These are phyloP conservation scores for Sphaerobolus stellatus DNA, from an alignment of 1,284 basidiomycete species.

Conservation along the genomic window DNA sequence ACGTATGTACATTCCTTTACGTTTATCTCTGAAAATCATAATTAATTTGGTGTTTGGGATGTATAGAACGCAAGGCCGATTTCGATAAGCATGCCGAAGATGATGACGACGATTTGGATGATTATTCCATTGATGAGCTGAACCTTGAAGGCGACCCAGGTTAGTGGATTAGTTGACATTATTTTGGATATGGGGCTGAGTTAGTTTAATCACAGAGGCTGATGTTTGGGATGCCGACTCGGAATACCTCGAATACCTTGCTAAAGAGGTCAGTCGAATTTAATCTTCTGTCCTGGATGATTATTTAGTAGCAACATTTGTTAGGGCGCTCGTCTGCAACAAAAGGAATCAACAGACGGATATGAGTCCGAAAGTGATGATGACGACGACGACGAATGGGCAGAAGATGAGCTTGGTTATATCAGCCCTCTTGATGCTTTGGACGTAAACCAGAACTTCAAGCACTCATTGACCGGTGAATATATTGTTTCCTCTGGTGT, in stretches of 20 bases:
- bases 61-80: constrained; percentile 61
- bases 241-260: constrained; percentile 77
- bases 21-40: not conserved
- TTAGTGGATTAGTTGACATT: constrained; percentile 28
- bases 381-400: constrained; percentile 47
- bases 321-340: constrained; percentile 68
- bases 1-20: constrained; percentile 38
- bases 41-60: constrained; percentile 12
- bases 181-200: not conserved
- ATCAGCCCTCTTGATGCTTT: constrained; percentile 75
- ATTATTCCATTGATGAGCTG: constrained; percentile 54
- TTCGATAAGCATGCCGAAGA: constrained; percentile 53
- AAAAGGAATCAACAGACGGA: constrained; percentile 46
- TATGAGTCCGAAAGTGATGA: constrained; percentile 41
- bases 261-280: constrained; percentile 59
- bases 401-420: constrained; percentile 78
- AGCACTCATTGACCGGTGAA: constrained; percentile 57
- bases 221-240: constrained; percentile 86
- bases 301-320: constrained; percentile 6
- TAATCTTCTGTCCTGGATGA: constrained; percentile 2
- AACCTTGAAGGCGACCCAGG: constrained; percentile 75
- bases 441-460: constrained; percentile 71
- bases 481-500: not conserved
- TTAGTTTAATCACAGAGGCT: constrained; percentile 40
- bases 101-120: constrained; percentile 60